Evolutionary conservation across 176 grass and related monocot species (phyloP), one percentile per base, ranked within the genome.

Genomic region (Alopecurus myosuroides): DNA sequence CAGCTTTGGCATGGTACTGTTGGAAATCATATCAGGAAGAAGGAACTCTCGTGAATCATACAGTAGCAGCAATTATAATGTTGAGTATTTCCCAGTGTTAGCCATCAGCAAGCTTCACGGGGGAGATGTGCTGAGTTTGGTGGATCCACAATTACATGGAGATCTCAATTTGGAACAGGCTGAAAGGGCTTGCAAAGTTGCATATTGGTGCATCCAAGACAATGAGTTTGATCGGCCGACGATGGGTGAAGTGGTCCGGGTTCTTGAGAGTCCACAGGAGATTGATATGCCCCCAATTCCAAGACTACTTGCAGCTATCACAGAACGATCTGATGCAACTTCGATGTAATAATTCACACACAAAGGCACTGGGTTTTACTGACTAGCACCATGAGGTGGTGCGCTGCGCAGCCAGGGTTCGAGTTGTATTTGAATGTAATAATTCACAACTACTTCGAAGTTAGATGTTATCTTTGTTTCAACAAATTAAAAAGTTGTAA

Each of bases 141-240:
- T 84, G 11, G 88, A 94, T 83, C 51, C 80, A 28, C 74, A 60
- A 23, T 72, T 90, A 33, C 44, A 84, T 22, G 85, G 18, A 30
- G 89, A 91, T 53, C 51, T 65, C 67, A 77, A 82, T 50, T 52
- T 77, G n/a, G 86, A 88, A 71, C 61, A 91, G 68, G 42, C 70
- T 34, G 81, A 81, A 44, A 82, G 51, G 35, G 86, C 48, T 58
- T 85, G 85, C 49, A 92, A 85, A 76, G 63, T 88, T 88, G 82
- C 85, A 28, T 70, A 53, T 58, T 92, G 86, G 90, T 92, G 90
- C 74, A 87, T 92, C 76, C 82, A 92, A 74, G 82, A 70, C 72
- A 80, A 85, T 33, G 90, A 92, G 80, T 60, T 74, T 64, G 20
- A 49, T 51, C 63, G 90, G 49, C 89, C 89, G 1, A 85, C 89